These are phyloP conservation scores for Aquanectria penicillioides DNA, from an alignment of 2,329 filamentous ascomycete species.

Conservation along the genomic window DNA sequence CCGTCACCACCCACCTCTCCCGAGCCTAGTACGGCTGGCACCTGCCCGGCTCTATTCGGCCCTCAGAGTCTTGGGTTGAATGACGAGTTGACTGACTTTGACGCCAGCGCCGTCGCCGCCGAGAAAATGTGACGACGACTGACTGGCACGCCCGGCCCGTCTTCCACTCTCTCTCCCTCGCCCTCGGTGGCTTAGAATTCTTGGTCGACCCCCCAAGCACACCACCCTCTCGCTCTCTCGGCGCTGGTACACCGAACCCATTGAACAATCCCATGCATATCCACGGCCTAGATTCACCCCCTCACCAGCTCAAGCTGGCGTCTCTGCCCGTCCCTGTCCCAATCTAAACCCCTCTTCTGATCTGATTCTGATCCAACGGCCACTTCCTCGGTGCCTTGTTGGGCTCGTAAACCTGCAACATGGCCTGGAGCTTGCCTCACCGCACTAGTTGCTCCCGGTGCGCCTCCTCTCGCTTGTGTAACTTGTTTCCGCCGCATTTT, in stretches of 20 bases:
- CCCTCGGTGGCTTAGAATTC: constrained; percentile 17
- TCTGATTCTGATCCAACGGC: constrained; percentile 33
- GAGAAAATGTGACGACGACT: constrained; percentile 9
- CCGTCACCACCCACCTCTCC: constrained; percentile 22
- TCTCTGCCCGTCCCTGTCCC: constrained; percentile 13
- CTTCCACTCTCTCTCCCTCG: constrained; percentile 35
- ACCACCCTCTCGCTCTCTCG: constrained; percentile 38
- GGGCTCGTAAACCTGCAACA: constrained; percentile 32
- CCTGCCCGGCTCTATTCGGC: constrained; percentile 15
- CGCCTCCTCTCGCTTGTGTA: constrained; percentile 27
- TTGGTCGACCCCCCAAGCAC: constrained; percentile 34
- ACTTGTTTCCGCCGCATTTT: constrained; percentile 7
- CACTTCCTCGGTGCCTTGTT: constrained; percentile 23
- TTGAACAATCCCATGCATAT: constrained; percentile 22
- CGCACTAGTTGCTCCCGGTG: constrained; percentile 35
- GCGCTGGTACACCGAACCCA: constrained; percentile 28
- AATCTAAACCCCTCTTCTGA: constrained; percentile 35
- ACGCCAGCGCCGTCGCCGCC: constrained; percentile 3
- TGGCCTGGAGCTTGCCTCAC: constrained; percentile 28
- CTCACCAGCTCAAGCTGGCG: constrained; percentile 21
- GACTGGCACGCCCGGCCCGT: constrained; percentile 29
- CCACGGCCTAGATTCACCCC: constrained; percentile 32
- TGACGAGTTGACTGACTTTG: constrained; percentile 17
- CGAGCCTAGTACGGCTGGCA: neutral
- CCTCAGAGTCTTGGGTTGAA: constrained; percentile 10